Evolutionary conservation across 2,329 filamentous ascomycete genomes (phyloP).

Genomic region (Hymenoscyphus repandus): DNA sequence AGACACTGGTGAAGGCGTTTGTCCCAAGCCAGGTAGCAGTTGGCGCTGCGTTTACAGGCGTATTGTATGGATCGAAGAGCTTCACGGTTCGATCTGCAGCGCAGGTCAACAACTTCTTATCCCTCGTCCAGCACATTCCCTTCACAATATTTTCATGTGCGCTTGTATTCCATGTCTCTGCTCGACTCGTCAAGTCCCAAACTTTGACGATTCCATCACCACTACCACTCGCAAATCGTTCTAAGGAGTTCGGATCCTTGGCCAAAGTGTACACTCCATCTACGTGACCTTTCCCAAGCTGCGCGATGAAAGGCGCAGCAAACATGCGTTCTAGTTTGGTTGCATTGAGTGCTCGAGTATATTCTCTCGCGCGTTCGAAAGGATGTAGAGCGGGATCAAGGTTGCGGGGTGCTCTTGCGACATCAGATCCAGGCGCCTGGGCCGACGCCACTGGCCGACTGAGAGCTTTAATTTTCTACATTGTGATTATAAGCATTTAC

Average conservation of each 20-base stretch:
- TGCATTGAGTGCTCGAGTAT: slow-evolving; percentile 72
- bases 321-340: slow-evolving; percentile 95
- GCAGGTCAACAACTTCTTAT: slow-evolving; percentile 80
- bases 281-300: slow-evolving; percentile 85
- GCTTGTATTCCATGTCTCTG: slow-evolving; percentile 70
- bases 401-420: slow-evolving; percentile 61
- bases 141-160: slow-evolving; percentile 95
- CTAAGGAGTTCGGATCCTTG: slow-evolving; percentile 70
- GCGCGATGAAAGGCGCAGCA: slow-evolving; percentile 74
- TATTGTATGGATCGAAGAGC: slow-evolving; percentile 84
- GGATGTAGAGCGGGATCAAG: slow-evolving; percentile 83
- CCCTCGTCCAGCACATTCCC: slow-evolving; percentile 81
- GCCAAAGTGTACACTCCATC: slow-evolving; percentile 82
- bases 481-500: background rate
- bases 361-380: slow-evolving; percentile 86
- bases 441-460: slow-evolving; percentile 58
- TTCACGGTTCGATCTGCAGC: slow-evolving; percentile 84
- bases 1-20: slow-evolving; percentile 76
- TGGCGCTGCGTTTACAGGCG: slow-evolving; percentile 61
- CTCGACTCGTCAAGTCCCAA: slow-evolving; percentile 71
- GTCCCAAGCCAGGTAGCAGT: slow-evolving; percentile 79
- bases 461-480: slow-evolving; percentile 59
- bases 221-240: slow-evolving; percentile 74
- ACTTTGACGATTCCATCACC: slow-evolving; percentile 94
- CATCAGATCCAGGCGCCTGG: slow-evolving; percentile 62